Evolutionary conservation across 1,284 basidiomycete species (phyloP).

Genomic region (Mycosarcoma maydis): DNA sequence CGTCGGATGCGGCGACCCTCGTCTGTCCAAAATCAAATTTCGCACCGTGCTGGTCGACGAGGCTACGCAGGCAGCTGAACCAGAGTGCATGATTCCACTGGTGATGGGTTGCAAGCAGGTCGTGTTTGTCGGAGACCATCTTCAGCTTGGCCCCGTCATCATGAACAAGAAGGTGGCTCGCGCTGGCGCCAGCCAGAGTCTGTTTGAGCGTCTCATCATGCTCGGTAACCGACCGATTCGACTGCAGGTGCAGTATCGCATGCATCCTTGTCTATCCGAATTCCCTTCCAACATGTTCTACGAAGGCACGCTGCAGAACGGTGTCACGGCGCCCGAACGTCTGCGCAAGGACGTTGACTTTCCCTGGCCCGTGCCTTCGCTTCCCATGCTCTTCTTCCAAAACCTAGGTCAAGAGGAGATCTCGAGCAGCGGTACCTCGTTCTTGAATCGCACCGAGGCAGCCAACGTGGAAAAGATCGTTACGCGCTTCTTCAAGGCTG

Average conservation of each 20-base stretch:
- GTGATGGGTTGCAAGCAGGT: conserved; percentile 98
- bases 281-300: conserved; percentile 99
- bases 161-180: conserved; percentile 99
- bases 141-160: conserved; percentile 98
- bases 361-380: conserved; percentile 97
- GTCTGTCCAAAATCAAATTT: conserved; percentile 95
- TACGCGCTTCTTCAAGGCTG: conserved; percentile 99
- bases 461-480: conserved; percentile 99
- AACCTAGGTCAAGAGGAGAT: conserved; percentile 99
- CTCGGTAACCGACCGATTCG: conserved; percentile 96
- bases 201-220: conserved; percentile 95
- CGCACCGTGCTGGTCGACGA: conserved; percentile 98
- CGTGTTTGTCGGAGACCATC: conserved; percentile 92
- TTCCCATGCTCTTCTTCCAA: conserved; percentile 99
- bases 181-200: conserved; percentile 93
- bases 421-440: conserved; percentile 96
- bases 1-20: conserved; percentile 95
- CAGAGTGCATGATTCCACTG: conserved; percentile 99
- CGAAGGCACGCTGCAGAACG: conserved; percentile 97
- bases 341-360: conserved; percentile 97
- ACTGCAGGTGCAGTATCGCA: conserved; percentile 98
- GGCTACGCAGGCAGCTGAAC: conserved; percentile 97
- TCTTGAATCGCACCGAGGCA: conserved; percentile 97
- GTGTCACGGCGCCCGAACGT: conserved; percentile 97
- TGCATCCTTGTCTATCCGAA: conserved; percentile 98